Conservation (phyloP, 306 rosid genomes). For the Argentina anserina region DNA sequence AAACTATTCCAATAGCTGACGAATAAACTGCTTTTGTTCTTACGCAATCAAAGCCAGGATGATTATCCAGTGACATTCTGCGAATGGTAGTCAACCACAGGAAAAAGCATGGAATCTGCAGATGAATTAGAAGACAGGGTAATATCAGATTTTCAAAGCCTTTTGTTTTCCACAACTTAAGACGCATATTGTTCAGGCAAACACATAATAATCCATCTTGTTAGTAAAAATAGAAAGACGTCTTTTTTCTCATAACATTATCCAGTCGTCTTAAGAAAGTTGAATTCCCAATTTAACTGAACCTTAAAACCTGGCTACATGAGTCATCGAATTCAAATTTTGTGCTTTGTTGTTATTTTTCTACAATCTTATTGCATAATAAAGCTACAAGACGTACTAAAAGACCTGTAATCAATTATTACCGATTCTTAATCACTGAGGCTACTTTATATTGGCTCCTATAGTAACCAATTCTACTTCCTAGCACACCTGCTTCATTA, state of each 20-base stretch:
- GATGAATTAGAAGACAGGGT: conserved; percentile 19
- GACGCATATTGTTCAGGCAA: neutral
- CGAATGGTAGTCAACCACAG: conserved; percentile 76
- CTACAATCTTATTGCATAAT: neutral
- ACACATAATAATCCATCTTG: neutral
- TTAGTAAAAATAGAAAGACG: neutral
- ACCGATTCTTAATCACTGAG: neutral
- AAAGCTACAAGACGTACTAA: neutral
- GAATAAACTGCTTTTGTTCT: conserved; percentile 18
- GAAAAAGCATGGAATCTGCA: conserved; percentile 86
- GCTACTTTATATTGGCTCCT: neutral
- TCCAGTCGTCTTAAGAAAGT: neutral
- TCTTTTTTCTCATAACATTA: neutral
- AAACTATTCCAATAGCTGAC: neutral
- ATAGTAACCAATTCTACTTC: neutral
- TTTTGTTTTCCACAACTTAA: conserved; percentile 2
- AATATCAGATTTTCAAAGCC: neutral
- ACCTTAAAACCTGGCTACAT: neutral
- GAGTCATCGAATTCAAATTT: too few relatives aligned
- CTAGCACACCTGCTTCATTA: neutral
- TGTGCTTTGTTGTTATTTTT: neutral
- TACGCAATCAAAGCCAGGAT: conserved; percentile 85
- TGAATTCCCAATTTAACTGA: neutral
- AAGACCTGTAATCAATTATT: neutral
- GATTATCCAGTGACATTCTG: conserved; percentile 77